Evolutionary conservation across 2,329 filamentous ascomycete species (phyloP).

Genomic region (Bimuria novae-zelandiae): DNA sequence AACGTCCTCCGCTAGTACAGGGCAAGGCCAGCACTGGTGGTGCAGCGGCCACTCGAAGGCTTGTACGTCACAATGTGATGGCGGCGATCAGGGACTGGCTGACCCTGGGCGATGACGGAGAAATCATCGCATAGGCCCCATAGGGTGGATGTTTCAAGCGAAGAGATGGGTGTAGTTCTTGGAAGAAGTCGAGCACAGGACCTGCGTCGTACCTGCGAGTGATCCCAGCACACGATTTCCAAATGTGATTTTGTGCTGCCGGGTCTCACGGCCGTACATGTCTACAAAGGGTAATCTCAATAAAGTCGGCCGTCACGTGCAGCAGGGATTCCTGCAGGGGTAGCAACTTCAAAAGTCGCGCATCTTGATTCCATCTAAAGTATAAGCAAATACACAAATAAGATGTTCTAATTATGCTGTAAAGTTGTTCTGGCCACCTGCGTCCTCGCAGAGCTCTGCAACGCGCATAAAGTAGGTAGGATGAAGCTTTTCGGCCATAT

Average conservation of each 20-base stretch:
- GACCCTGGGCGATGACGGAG: neutral
- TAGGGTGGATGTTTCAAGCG: conserved; percentile 3
- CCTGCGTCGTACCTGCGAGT: conserved; percentile 1
- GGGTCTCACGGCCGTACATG: neutral
- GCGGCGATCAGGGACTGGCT: neutral
- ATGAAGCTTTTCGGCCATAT: too few species aligned
- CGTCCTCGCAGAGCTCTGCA: too few species aligned
- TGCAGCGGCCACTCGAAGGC: neutral
- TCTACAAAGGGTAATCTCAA: too few species aligned
- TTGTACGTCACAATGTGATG: neutral
- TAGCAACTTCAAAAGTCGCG: too few species aligned
- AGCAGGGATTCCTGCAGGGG: too few species aligned
- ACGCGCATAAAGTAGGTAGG: too few species aligned
- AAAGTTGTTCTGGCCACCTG: too few species aligned
- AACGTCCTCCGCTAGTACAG: neutral
- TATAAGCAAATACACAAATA: too few species aligned
- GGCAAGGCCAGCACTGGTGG: conserved; percentile 1
- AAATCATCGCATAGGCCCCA: neutral
- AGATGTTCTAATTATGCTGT: too few species aligned
- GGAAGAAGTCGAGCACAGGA: neutral
- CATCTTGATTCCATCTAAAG: too few species aligned
- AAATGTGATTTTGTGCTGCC: too few species aligned
- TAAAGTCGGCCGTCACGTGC: too few species aligned
- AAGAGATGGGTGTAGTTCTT: neutral
- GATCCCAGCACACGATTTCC: neutral